Base-by-base conservation (phyloP, 1,284 basidiomycete genomes). In the Ganoderma lucidum region DNA sequence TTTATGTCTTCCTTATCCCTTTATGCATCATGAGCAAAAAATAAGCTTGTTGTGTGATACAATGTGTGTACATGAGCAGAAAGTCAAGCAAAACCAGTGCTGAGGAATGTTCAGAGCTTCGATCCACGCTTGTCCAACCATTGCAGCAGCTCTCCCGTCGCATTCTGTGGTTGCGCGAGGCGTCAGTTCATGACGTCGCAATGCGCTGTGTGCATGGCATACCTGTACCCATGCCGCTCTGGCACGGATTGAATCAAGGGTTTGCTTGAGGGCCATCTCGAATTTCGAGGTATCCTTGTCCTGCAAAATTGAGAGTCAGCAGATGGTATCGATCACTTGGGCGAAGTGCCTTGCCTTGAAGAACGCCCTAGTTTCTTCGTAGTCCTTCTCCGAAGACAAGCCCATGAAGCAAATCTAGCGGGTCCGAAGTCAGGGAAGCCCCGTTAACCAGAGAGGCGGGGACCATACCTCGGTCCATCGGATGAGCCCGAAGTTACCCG, bases 361-460 rank as follows among this genome's bases (percentile, higher is more conserved):
- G 84, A 94, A 96, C 3, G 80, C 84, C 64, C 89, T 87, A 30
- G 90, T 86, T 8, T 84, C 85, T 63, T 89, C 80, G 35, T 89
- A 86, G 81, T 98, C 96, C 73, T 90, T 81, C 73, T 91, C 83
- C 23, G 86, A 88, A 23, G 91, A 88, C 70, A 98, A 84, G 51
- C 82, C 80, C 39, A 82, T 81, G 80, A 96, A 89, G 8, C 90
- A 83, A 66, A 83, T 82, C 89, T 91, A 69, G 53, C 62, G 44
- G 17, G 44, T 0, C 41, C 39, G 62, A 14, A 9, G 17, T 19
- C 10, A 32, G 30, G 12, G 23, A 12, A 23, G 10, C 9, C 17
- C 14, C 15, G 28, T 42, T 12, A 32, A 19, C 42, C 32, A 35
- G 30, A 37, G 6, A 28, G 15, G n/a, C 23, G 15, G 19, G 37